Evolutionary conservation across 2,329 filamentous ascomycete species (phyloP).

Genomic region (Colletotrichum paranaense): DNA sequence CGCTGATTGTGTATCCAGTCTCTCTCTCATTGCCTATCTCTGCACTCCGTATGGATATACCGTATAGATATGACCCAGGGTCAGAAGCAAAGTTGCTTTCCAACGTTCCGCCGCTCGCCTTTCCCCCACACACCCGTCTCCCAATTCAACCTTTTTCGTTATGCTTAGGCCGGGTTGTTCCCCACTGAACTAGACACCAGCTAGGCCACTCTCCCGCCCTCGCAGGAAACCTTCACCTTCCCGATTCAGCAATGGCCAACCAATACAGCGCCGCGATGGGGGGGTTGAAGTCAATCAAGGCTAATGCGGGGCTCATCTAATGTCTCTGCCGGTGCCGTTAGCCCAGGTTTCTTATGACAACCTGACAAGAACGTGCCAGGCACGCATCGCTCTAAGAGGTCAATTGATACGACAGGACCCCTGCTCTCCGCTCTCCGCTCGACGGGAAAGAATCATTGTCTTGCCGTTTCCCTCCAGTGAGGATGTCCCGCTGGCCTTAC

Average conservation of each 20-base stretch:
- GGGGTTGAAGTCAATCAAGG: background rate
- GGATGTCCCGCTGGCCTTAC: background rate
- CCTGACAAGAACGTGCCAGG: conserved; percentile 36
- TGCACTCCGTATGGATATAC: too few relatives aligned
- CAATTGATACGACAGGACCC: conserved; percentile 36
- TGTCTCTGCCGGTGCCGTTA: background rate
- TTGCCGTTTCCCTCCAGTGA: conserved; percentile 24
- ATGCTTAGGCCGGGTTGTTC: background rate
- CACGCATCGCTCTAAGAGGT: conserved; percentile 35
- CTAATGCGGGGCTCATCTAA: background rate
- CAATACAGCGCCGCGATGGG: background rate
- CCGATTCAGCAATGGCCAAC: conserved; percentile 20
- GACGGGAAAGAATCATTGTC: background rate
- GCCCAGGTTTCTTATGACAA: background rate
- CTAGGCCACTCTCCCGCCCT: conserved; percentile 29
- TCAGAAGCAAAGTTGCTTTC: conserved; percentile 8
- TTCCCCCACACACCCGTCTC: background rate
- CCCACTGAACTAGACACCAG: conserved; percentile 26
- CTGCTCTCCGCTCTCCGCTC: conserved; percentile 5
- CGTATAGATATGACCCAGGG: background rate
- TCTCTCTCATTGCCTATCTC: background rate
- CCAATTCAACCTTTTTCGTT: background rate
- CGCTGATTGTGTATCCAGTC: background rate
- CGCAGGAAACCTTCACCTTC: conserved; percentile 27
- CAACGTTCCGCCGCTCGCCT: background rate